Evolutionary conservation across 352 stramenopile species (phyloP).

Genomic region (Pythium catenulatum): DNA sequence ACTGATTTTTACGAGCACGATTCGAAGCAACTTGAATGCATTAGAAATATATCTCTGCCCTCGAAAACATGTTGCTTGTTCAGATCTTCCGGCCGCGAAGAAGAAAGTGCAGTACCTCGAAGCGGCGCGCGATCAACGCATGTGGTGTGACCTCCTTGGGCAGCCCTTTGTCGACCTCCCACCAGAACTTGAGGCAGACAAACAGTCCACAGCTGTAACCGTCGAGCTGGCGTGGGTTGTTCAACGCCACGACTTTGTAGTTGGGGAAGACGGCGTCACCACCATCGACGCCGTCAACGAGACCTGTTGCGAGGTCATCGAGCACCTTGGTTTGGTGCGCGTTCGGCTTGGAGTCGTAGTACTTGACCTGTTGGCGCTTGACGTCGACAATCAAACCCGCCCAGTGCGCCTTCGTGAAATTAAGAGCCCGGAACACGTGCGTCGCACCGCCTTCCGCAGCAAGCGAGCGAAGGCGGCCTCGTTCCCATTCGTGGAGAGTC

Average conservation of each 20-base stretch:
- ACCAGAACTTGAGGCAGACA: slow-evolving; percentile 2
- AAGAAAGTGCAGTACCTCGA: not conserved
- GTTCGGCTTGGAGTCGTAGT: not conserved
- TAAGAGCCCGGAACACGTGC: not conserved
- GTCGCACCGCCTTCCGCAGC: not conserved
- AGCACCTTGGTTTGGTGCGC: not conserved
- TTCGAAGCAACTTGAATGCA: no score
- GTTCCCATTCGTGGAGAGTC: not conserved
- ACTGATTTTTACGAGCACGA: no score
- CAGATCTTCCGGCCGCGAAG: not conserved
- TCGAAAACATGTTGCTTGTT: no score
- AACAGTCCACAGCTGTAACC: not conserved
- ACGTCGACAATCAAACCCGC: not conserved
- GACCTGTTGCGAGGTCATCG: not conserved
- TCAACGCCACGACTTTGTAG: not conserved
- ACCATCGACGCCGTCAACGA: not conserved
- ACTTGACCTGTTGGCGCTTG: not conserved
- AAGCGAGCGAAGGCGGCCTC: not conserved
- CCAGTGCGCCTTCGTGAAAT: not conserved
- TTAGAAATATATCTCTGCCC: no score
- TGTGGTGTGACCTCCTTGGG: not conserved
- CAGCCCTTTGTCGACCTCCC: not conserved
- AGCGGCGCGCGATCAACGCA: not conserved
- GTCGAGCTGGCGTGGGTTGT: not conserved
- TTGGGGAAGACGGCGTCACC: not conserved